Evolutionary conservation across 306 rosid genomes (phyloP).

Genomic region (Erythrophleum fordii): DNA sequence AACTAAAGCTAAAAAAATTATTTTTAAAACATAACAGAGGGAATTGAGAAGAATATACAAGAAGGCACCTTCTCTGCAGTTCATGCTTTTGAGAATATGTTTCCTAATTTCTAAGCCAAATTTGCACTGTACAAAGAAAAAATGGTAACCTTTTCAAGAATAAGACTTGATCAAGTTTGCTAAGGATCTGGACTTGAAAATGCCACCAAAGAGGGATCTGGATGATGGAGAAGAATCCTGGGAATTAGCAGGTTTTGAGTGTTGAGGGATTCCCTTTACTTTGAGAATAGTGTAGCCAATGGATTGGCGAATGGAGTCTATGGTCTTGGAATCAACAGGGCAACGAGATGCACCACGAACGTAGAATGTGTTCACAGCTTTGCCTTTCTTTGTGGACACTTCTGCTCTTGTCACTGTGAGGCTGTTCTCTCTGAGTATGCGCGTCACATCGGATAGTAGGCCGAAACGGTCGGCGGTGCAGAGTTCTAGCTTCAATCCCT

Average conservation of each 20-base stretch:
- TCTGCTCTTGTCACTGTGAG: slow-evolving; percentile 94
- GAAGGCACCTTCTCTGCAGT: slow-evolving; percentile 32
- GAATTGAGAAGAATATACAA: slow-evolving; percentile 44
- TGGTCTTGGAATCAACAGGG: slow-evolving; percentile 76
- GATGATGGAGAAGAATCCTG: slow-evolving; percentile 67
- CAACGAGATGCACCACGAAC: slow-evolving; percentile 87
- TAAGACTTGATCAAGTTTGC: slow-evolving; percentile 82
- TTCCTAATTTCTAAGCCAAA: slow-evolving; percentile 42
- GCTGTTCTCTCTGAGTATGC: slow-evolving; percentile 94
- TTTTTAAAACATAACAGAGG: neutral
- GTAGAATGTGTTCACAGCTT: slow-evolving; percentile 88
- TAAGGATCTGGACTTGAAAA: slow-evolving; percentile 90
- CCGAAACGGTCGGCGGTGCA: slow-evolving; percentile 96
- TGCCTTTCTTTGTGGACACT: slow-evolving; percentile 83
- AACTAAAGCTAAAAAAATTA: slow-evolving; percentile 35
- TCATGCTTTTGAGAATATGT: slow-evolving; percentile 41
- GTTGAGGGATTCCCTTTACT: slow-evolving; percentile 80
- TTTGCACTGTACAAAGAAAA: slow-evolving; percentile 50
- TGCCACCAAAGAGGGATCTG: slow-evolving; percentile 82
- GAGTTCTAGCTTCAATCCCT: slow-evolving; percentile 97
- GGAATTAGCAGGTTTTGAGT: slow-evolving; percentile 49
- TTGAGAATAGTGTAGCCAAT: slow-evolving; percentile 89
- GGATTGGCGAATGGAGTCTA: slow-evolving; percentile 70
- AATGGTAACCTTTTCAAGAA: slow-evolving; percentile 47
- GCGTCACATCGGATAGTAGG: slow-evolving; percentile 82